Evolutionary conservation across 257 asterid species (phyloP).

Genomic region (Orobanche coerulescens): DNA sequence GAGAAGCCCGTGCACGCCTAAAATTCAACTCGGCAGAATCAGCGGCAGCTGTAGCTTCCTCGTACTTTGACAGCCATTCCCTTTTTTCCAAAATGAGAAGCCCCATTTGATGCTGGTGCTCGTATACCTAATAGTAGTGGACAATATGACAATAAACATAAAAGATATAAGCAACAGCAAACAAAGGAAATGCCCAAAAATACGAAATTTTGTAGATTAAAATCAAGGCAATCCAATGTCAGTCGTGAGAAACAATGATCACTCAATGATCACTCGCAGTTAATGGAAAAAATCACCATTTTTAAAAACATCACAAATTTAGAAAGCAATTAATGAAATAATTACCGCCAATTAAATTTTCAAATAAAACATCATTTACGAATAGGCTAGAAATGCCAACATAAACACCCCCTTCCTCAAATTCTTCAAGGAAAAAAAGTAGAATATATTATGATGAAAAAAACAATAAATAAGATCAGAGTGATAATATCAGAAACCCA

Average conservation of each 20-base stretch:
- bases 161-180: neutral
- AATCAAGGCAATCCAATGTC: neutral
- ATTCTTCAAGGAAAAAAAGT: neutral
- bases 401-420: neutral
- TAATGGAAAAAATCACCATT: slow-evolving; percentile 8
- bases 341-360: slow-evolving; percentile 11
- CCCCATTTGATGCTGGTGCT: slow-evolving; percentile 96
- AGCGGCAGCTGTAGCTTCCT: slow-evolving; percentile 51
- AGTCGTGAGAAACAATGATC: neutral
- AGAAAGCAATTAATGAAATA: slow-evolving; percentile 20
- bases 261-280: neutral
- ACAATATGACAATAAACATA: slow-evolving; percentile 15
- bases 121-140: slow-evolving; percentile 42
- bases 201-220: neutral
- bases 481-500: neutral
- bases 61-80: slow-evolving; percentile 71
- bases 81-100: slow-evolving; percentile 79
- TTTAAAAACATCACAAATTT: slow-evolving; percentile 11
- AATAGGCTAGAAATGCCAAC: neutral
- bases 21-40: slow-evolving; percentile 59
- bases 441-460: neutral
- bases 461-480: neutral
- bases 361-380: neutral
- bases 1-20: slow-evolving; percentile 64
- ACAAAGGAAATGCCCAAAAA: neutral